These are phyloP conservation scores for Pterula multifida DNA, from an alignment of 1,284 basidiomycete species.

Conservation along the genomic window DNA sequence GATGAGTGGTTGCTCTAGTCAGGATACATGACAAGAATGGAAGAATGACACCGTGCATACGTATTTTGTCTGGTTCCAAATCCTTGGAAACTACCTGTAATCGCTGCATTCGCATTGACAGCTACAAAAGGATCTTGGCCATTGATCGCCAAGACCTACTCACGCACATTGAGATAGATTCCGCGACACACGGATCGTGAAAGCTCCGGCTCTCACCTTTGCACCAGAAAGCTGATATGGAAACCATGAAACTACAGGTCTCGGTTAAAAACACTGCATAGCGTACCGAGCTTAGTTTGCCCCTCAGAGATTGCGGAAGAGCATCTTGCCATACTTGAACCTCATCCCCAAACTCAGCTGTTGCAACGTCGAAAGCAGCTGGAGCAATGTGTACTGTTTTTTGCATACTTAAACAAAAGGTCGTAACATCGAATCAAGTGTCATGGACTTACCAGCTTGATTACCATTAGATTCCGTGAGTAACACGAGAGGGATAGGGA, in stretches of 20 bases:
- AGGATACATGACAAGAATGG: not conserved
- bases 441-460: conserved; percentile 18
- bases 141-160: not conserved
- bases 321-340: not conserved
- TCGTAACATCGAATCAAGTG: not conserved
- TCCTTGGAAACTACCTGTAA: not conserved
- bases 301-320: not conserved
- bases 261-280: not conserved
- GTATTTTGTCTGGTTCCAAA: not conserved
- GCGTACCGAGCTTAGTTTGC: not conserved
- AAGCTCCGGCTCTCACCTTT: no score
- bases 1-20: not conserved
- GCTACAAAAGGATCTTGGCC: not conserved
- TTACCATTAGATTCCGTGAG: conserved; percentile 31
- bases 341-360: conserved; percentile 1
- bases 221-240: conserved; percentile 1
- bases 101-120: not conserved
- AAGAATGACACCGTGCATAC: not conserved
- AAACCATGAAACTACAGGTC: not conserved
- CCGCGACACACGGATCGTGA: no score
- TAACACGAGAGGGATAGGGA: conserved; percentile 41
- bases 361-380: conserved; percentile 1
- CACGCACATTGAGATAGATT: no score
- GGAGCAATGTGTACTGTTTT: not conserved
- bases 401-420: not conserved